These are phyloP conservation scores for Lentinula lateritia DNA, from an alignment of 768 basidiomycete species.

Conservation along the genomic window DNA sequence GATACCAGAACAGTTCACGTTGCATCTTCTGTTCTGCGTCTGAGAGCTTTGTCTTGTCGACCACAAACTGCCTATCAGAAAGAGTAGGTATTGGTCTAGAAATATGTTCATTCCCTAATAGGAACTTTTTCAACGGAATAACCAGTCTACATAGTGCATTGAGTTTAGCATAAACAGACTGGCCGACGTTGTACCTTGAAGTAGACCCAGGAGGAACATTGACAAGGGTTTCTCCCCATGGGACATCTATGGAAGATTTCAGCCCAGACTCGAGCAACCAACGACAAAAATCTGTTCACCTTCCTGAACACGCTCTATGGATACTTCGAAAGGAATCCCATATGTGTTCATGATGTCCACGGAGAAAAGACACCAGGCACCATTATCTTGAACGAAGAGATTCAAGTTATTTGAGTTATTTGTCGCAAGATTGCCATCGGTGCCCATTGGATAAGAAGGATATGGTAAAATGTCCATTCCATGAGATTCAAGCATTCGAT, in stretches of 20 bases:
- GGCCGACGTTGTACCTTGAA: slow-evolving; percentile 48
- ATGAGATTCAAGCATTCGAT: slow-evolving; percentile 88
- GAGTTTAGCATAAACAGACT: not conserved
- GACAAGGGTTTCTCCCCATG: slow-evolving; percentile 38
- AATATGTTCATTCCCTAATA: slow-evolving; percentile 51
- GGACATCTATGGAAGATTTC: slow-evolving; percentile 26
- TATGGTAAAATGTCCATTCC: slow-evolving; percentile 79
- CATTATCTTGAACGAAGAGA: slow-evolving; percentile 40
- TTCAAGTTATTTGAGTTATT: slow-evolving; percentile 19
- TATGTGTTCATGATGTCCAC: slow-evolving; percentile 92
- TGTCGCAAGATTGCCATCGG: slow-evolving; percentile 12
- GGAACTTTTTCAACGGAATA: slow-evolving; percentile 67
- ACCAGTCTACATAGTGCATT: slow-evolving; percentile 39
- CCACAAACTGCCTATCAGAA: slow-evolving; percentile 87
- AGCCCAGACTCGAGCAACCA: not conserved
- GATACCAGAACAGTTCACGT: slow-evolving; percentile 91
- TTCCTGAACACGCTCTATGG: slow-evolving; percentile 61
- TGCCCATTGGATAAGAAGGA: slow-evolving; percentile 23
- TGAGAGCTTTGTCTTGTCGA: slow-evolving; percentile 65
- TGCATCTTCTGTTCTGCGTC: slow-evolving; percentile 55
- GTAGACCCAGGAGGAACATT: slow-evolving; percentile 87
- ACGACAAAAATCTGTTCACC: slow-evolving; percentile 28
- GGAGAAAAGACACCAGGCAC: slow-evolving; percentile 81
- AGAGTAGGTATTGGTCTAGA: slow-evolving; percentile 75
- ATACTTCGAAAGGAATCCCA: slow-evolving; percentile 86